Evolutionary conservation across 2,329 filamentous ascomycete species (phyloP).

Genomic region (Stromatinia cepivora): DNA sequence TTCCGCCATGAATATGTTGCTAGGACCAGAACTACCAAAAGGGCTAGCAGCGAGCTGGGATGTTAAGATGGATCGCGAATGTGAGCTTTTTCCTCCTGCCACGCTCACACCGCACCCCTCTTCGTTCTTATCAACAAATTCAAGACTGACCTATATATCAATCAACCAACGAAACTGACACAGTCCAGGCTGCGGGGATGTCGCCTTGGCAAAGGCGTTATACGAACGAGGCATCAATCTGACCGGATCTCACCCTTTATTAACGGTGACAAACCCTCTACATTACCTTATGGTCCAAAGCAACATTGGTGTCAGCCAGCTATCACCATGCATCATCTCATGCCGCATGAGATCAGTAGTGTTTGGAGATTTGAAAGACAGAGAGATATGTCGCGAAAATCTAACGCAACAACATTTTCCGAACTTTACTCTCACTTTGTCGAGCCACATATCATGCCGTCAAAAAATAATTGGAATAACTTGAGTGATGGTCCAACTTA

Average conservation of each 20-base stretch:
- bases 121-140: background rate
- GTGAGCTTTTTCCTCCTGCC: conserved; percentile 28
- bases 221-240: conserved; percentile 49
- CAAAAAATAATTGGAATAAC: conserved; percentile 55
- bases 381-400: conserved; percentile 27
- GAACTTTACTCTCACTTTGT: conserved; percentile 54
- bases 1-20: conserved; percentile 51
- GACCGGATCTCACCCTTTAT: conserved; percentile 52
- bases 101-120: background rate
- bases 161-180: background rate
- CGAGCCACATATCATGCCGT: conserved; percentile 45
- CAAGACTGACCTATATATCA: too few relatives aligned
- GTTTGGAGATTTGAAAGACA: conserved; percentile 55
- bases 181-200: conserved; percentile 49
- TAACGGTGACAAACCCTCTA: conserved; percentile 56
- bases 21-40: conserved; percentile 43
- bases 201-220: conserved; percentile 50
- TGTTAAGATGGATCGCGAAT: conserved; percentile 43
- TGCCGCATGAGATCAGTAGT: conserved; percentile 51
- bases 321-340: conserved; percentile 58
- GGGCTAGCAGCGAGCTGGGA: conserved; percentile 52
- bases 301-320: conserved; percentile 58
- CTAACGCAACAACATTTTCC: conserved; percentile 24
- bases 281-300: conserved; percentile 41
- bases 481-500: conserved; percentile 51